Conservation (phyloP, 2,329 filamentous ascomycete genomes). For the Ilyonectria robusta region DNA sequence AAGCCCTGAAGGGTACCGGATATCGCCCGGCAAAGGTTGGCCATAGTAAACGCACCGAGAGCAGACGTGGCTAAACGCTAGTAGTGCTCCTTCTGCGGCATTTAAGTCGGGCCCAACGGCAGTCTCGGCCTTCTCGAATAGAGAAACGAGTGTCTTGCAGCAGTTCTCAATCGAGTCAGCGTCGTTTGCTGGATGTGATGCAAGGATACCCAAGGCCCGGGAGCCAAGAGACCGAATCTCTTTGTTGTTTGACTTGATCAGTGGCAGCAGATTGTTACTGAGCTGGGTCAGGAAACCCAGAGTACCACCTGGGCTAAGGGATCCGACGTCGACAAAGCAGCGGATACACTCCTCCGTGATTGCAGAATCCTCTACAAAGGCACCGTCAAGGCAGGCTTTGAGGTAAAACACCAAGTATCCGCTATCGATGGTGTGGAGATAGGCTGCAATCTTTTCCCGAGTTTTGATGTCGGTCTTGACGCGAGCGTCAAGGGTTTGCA, state of each 20-base stretch:
- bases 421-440: conserved; percentile 61
- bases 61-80: conserved; percentile 61
- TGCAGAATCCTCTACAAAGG: conserved; percentile 60
- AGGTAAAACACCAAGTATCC: conserved; percentile 62
- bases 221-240: conserved; percentile 77
- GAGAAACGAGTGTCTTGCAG: conserved; percentile 53
- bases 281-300: conserved; percentile 65
- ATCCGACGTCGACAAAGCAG: conserved; percentile 68
- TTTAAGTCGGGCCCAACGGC: conserved; percentile 60
- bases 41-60: conserved; percentile 63
- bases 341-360: conserved; percentile 64
- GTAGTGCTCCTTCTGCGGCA: conserved; percentile 62
- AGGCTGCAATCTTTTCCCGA: conserved; percentile 70
- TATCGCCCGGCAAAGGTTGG: conserved; percentile 45
- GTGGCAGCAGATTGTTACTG: conserved; percentile 67
- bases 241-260: conserved; percentile 80
- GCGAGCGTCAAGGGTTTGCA: conserved; percentile 80
- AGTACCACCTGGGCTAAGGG: conserved; percentile 64
- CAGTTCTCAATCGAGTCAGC: conserved; percentile 48
- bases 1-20: conserved; percentile 50
- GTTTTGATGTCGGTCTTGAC: conserved; percentile 78
- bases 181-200: conserved; percentile 71
- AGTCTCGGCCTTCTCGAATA: conserved; percentile 62
- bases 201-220: conserved; percentile 81
- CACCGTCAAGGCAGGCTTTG: conserved; percentile 70